These are phyloP conservation scores for Cyclanthera cordifolia DNA, from an alignment of 306 rosid species.

Conservation along the genomic window DNA sequence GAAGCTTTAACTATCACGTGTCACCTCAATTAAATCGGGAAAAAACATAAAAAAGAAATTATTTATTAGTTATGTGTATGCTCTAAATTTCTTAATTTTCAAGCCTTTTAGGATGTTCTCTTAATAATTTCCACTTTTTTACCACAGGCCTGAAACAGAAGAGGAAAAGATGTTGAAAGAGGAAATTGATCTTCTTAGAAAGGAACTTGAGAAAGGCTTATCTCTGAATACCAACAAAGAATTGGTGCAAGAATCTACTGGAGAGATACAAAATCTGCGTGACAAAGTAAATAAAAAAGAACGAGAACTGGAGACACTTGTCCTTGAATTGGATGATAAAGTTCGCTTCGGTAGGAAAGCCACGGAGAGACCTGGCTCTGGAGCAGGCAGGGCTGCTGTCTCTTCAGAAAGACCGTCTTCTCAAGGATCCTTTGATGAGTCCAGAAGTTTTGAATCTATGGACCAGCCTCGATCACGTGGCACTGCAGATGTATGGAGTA, in stretches of 20 bases:
- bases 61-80: not conserved
- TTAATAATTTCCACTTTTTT: conserved; percentile 14
- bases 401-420: conserved; percentile 57
- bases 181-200: conserved; percentile 58
- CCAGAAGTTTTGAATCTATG: conserved; percentile 43
- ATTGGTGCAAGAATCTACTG: conserved; percentile 35
- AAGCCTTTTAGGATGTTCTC: conserved; percentile 14
- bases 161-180: conserved; percentile 70
- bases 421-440: conserved; percentile 64
- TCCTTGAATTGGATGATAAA: conserved; percentile 71
- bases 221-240: conserved; percentile 28
- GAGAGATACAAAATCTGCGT: conserved; percentile 24
- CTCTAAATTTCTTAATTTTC: not conserved
- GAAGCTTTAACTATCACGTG: not conserved
- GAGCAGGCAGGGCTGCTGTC: conserved; percentile 39
- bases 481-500: conserved; percentile 53
- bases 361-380: conserved; percentile 76
- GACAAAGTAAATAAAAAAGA: conserved; percentile 30
- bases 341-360: conserved; percentile 90
- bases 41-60: not conserved
- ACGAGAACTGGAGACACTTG: conserved; percentile 54
- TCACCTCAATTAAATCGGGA: not conserved
- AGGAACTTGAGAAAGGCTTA: conserved; percentile 48
- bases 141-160: conserved; percentile 62
- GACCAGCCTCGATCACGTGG: conserved; percentile 83